Evolutionary conservation across 1,139 yeast species (phyloP).

Genomic region (Sugiyamaella grinbergsii): DNA sequence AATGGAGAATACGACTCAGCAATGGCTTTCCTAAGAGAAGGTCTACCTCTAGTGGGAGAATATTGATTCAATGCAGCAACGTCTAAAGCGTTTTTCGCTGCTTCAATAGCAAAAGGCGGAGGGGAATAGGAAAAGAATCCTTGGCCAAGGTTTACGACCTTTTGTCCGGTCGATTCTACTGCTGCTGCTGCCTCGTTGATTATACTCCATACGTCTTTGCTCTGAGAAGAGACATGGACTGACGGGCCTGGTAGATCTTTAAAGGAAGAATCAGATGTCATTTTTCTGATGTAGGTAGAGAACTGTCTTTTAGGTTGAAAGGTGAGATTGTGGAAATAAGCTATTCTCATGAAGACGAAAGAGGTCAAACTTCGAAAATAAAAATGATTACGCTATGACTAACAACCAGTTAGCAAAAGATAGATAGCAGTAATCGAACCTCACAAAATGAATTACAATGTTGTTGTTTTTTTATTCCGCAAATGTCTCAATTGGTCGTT

Average conservation of each 20-base stretch:
- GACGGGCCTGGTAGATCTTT: slow-evolving; percentile 34
- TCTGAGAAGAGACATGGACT: slow-evolving; percentile 29
- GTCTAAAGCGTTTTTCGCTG: slow-evolving; percentile 76
- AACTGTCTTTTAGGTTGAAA: background rate
- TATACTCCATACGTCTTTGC: slow-evolving; percentile 89
- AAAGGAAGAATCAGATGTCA: slow-evolving; percentile 12
- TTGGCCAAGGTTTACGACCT: slow-evolving; percentile 87
- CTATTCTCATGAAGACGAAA: slow-evolving; percentile 1
- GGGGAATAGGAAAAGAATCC: slow-evolving; percentile 96
- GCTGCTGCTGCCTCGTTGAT: slow-evolving; percentile 94
- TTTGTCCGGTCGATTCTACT: slow-evolving; percentile 67
- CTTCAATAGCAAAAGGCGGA: slow-evolving; percentile 82
- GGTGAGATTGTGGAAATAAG: background rate
- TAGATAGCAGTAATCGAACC: too few relatives aligned
- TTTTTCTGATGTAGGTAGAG: slow-evolving; percentile 1
- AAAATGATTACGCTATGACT: slow-evolving; percentile 8
- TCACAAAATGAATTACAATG: too few relatives aligned
- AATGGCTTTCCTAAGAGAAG: slow-evolving; percentile 67
- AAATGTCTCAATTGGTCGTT: too few relatives aligned
- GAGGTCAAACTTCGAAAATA: too few relatives aligned
- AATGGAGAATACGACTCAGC: slow-evolving; percentile 70
- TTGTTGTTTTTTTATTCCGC: too few relatives aligned
- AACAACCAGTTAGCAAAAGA: too few relatives aligned
- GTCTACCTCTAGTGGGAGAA: slow-evolving; percentile 88
- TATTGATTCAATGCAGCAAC: slow-evolving; percentile 82